A percentile compares a stretch with the other conserved stretches of the same genome.
phyloP scores from a whole-genome alignment of 371 early-diverging fungal genomes.

The Mucor plumbeus region DNA sequence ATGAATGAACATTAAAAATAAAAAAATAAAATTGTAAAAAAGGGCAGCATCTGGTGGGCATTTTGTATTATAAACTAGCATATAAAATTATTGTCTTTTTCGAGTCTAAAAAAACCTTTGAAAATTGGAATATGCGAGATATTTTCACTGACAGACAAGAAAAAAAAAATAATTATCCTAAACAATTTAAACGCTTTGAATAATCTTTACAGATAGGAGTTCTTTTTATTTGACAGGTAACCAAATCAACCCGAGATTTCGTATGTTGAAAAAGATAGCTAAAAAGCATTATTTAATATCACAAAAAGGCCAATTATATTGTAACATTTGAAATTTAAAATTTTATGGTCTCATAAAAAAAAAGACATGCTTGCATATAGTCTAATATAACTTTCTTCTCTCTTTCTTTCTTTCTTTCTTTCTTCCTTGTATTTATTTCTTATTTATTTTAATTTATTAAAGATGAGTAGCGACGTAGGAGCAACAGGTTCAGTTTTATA shows the following conservation, averaged over 20 bases:
- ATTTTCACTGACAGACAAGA: not conserved
- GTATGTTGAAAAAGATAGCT: not conserved
- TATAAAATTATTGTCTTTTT: too few relatives aligned
- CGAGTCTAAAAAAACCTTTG: too few relatives aligned
- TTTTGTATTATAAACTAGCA: too few relatives aligned
- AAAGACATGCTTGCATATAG: too few relatives aligned
- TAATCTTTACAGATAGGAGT: not conserved
- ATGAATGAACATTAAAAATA: too few relatives aligned
- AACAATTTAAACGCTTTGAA: not conserved
- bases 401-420: constrained; percentile 6
- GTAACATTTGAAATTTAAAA: not conserved
- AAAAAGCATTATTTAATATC: not conserved
- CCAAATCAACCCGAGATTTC: not conserved
- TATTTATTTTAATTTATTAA: not conserved
- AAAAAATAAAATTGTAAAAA: too few relatives aligned
- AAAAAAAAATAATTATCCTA: too few relatives aligned
- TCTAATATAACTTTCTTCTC: not conserved
- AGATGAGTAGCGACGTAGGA: not conserved
- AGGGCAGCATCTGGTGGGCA: too few relatives aligned
- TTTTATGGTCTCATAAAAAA: constrained; percentile 6
- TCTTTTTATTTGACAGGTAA: not conserved
- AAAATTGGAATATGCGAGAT: not conserved
- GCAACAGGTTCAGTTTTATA: constrained; percentile 3
- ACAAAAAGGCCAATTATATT: not conserved
- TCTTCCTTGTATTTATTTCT: constrained; percentile 7